Percentiles rank a stretch among this genome's conserved stretches.
Conservation (phyloP, 2,329 filamentous ascomycete species). For the Leptographium radiaticola region DNA sequence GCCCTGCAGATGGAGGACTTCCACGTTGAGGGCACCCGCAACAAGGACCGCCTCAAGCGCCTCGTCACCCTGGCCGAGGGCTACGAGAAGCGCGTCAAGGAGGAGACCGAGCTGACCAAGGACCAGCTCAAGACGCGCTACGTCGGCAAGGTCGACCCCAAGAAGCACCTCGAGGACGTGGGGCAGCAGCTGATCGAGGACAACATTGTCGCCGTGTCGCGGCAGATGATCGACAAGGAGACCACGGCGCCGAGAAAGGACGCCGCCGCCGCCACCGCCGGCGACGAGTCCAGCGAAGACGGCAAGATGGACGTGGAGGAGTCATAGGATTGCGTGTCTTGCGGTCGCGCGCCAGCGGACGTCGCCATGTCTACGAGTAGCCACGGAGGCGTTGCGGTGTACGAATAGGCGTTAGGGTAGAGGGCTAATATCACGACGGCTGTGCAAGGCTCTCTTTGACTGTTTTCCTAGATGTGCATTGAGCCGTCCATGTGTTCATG, state of each 20-base stretch:
- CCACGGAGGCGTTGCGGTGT: constrained; percentile 7
- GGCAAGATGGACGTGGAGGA: constrained; percentile 62
- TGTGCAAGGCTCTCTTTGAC: neutral
- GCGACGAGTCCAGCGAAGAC: constrained; percentile 38
- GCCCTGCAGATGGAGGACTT: constrained; percentile 96
- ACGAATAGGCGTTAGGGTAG: constrained; percentile 15
- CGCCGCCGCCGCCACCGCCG: constrained; percentile 8
- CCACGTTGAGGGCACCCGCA: constrained; percentile 66
- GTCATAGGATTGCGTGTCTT: neutral
- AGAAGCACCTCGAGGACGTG: constrained; percentile 97
- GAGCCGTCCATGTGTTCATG: too few relatives aligned
- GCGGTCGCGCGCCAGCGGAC: neutral
- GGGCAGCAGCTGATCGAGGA: constrained; percentile 96
- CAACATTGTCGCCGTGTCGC: constrained; percentile 96
- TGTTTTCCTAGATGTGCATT: neutral
- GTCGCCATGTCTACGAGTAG: neutral
- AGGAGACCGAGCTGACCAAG: constrained; percentile 93
- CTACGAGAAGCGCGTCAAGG: constrained; percentile 97
- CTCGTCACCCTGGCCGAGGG: constrained; percentile 84
- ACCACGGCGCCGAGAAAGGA: constrained; percentile 76
- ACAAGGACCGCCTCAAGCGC: constrained; percentile 77
- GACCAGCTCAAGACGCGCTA: constrained; percentile 98
- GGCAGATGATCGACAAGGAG: constrained; percentile 99
- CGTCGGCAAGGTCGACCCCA: constrained; percentile 95
- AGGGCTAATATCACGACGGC: neutral